Evolutionary conservation across 2,329 filamentous ascomycete genomes (phyloP), one percentile per base, ranked within the genome.

Genomic region (Coniella lustricola): DNA sequence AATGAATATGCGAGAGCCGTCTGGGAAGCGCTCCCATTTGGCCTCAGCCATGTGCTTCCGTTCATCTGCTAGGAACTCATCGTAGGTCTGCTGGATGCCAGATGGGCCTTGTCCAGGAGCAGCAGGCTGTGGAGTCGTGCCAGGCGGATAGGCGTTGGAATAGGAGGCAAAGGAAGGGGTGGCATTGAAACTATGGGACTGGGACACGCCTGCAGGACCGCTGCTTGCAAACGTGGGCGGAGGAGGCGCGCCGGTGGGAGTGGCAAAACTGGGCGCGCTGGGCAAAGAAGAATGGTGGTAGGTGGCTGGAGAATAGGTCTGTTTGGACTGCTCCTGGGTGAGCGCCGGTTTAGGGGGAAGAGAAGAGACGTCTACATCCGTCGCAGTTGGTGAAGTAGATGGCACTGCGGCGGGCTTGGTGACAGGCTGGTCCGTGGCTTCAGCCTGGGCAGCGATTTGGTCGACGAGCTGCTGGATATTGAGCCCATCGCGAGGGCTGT

Each of bases 1-100:
- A 62, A 93, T 87, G 61, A 91, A 91, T 44, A 93, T 75, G 52
- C 87, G 76, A 16, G 86, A 90, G 4, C 84, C 84, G 45, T 82
- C 74, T 0, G 87, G 87, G 59, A 91, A 91, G 54, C 82, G 79
- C 59, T 90, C 85, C 87, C 87, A 91, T 58, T 85, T 81, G 25
- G 84, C 86, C 59, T 90, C 85, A 0, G 81, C 79, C 57, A 89
- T 85, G 63, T 88, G 88, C 55, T 76, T 77, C 53, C 84, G 76
- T 65, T 91, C 87, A 56, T 89, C 81, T 35, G 76, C 73, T 49
- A 88, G 68, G 61, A 90, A 91, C 12, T 77, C 73, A 49, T 90
- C 85, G 68, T 87, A 91, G 42, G 75, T 73, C 57, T 77, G 77
- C 60, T 87, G 81, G 47, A 78, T 21, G 20, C 51, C 48, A n/a